Conservation (phyloP, 2,329 filamentous ascomycete species). For the Clarireedia hainanense region DNA sequence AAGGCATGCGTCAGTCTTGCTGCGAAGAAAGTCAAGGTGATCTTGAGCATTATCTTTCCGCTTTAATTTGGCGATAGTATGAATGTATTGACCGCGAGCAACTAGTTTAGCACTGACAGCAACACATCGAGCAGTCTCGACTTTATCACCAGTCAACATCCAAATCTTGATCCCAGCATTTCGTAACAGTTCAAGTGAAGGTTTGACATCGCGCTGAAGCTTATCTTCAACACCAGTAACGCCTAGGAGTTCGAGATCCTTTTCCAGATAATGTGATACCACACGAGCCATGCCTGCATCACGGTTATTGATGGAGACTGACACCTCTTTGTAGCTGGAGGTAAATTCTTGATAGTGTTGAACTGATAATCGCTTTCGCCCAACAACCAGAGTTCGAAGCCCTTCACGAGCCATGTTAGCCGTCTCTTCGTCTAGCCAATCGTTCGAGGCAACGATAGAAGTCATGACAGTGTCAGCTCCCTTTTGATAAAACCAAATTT, state of each 20-base stretch:
- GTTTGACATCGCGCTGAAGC: constrained; percentile 90
- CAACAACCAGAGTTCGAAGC: constrained; percentile 85
- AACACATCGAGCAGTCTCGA: constrained; percentile 94
- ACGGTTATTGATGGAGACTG: constrained; percentile 69
- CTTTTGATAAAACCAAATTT: constrained; percentile 99
- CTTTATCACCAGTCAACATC: constrained; percentile 99
- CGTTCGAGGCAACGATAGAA: constrained; percentile 88
- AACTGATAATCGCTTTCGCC: constrained; percentile 74
- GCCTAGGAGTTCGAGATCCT: constrained; percentile 84
- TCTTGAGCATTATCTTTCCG: constrained; percentile 80
- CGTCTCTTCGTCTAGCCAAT: constrained; percentile 98
- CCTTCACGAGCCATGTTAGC: constrained; percentile 99
- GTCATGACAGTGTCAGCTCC: constrained; percentile 98
- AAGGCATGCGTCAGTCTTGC: constrained; percentile 79
- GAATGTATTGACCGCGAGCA: constrained; percentile 87
- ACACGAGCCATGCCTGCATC: constrained; percentile 76
- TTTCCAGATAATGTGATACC: constrained; percentile 74
- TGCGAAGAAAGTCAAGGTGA: constrained; percentile 78
- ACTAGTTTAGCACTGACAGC: constrained; percentile 93
- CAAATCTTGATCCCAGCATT: constrained; percentile 99
- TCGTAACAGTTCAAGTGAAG: constrained; percentile 84
- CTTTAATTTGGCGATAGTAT: constrained; percentile 81
- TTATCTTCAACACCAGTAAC: constrained; percentile 98
- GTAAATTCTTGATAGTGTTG: constrained; percentile 79
- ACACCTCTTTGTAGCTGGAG: constrained; percentile 66